Evolutionary conservation across 495 filamentous ascomycete species (phyloP).

Genomic region (Podospora fimiseda): DNA sequence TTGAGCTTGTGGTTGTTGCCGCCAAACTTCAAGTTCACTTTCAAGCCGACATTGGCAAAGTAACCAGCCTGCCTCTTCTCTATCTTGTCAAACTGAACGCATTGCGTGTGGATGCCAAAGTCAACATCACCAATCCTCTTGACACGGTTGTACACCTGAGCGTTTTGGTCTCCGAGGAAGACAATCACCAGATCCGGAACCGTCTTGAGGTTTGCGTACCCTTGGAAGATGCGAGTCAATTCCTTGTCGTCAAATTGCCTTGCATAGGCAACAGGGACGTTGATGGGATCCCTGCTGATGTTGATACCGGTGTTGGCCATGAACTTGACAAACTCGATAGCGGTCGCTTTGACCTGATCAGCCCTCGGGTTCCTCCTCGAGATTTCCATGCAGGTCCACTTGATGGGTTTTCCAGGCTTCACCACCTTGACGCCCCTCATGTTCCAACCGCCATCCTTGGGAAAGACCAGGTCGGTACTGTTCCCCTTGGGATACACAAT

Average conservation of each 20-base stretch:
- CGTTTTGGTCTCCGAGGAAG: constrained; percentile 46
- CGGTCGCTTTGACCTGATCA: constrained; percentile 20
- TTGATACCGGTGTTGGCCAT: constrained; percentile 27
- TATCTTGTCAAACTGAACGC: constrained; percentile 50
- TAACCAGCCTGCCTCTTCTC: constrained; percentile 43
- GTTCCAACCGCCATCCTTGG: constrained; percentile 33
- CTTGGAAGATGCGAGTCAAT: constrained; percentile 12
- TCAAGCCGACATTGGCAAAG: constrained; percentile 69
- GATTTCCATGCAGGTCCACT: constrained; percentile 27
- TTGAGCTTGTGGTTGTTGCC: constrained; percentile 66
- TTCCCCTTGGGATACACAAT: constrained; percentile 43
- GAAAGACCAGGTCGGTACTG: constrained; percentile 2
- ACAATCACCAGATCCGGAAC: constrained; percentile 50
- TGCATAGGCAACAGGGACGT: too few species aligned
- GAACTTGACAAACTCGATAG: constrained; percentile 27
- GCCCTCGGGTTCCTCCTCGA: background rate
- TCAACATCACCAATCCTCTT: constrained; percentile 62
- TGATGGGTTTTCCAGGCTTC: constrained; percentile 24
- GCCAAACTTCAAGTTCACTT: constrained; percentile 82
- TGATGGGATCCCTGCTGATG: constrained; percentile 18
- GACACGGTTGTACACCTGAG: constrained; percentile 57
- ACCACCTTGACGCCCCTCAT: constrained; percentile 29
- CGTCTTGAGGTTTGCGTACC: background rate
- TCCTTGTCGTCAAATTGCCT: constrained; percentile 2
- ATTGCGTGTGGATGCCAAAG: constrained; percentile 60